phyloP scores from a whole-genome alignment of 2,329 filamentous ascomycete species.

The Trichoderma harzianum region DNA sequence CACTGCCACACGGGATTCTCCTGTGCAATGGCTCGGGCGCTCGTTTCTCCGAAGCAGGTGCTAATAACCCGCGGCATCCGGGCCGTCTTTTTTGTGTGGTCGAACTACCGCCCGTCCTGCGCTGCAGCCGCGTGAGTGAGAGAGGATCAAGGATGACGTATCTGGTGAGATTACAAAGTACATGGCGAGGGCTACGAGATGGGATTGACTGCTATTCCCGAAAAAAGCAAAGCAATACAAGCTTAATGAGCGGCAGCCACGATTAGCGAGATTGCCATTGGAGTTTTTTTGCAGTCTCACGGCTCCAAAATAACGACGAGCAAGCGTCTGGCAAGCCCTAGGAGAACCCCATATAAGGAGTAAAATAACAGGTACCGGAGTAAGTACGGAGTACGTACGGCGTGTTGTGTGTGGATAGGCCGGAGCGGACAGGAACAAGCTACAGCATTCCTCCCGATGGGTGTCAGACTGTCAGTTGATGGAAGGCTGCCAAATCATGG shows the following conservation, averaged over 20 bases:
- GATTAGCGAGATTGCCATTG: conserved; percentile 13
- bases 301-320: not conserved
- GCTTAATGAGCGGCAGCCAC: not conserved
- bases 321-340: not conserved
- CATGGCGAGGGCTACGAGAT: not conserved
- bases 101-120: not conserved
- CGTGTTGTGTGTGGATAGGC: not conserved
- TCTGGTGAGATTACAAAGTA: not conserved
- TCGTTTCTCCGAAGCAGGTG: conserved; percentile 9
- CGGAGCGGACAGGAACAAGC: not conserved
- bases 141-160: conserved; percentile 2
- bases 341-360: not conserved
- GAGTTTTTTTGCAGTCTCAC: not conserved
- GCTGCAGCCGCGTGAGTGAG: not conserved
- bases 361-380: not conserved
- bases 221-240: not conserved
- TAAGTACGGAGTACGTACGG: not conserved
- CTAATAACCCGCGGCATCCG: not conserved
- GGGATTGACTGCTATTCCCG: not conserved
- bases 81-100: not conserved
- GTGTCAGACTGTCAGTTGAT: not conserved
- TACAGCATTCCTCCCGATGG: not conserved
- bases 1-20: not conserved
- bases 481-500: not conserved
- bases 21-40: not conserved